Evolutionary conservation across 1,284 basidiomycete species (phyloP), one percentile per base, ranked within the genome.

Genomic region (Dichomitus squalens): DNA sequence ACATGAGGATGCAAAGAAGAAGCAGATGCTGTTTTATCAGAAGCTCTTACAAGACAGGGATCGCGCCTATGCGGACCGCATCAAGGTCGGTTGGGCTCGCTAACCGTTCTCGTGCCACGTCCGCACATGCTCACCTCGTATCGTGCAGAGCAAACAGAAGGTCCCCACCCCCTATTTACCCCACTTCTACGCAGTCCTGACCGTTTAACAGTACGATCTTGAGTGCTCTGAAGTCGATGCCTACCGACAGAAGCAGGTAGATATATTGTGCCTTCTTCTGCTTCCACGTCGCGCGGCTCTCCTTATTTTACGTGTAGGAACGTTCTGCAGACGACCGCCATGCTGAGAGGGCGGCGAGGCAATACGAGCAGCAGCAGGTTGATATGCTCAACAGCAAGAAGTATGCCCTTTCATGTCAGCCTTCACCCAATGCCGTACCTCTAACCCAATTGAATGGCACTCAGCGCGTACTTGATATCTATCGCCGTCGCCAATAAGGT

Each of bases 321-420:
- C 84, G 86, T 53, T 82, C 84, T 41, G 77, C 79, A 41, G 88
- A 90, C 67, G 91, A 93, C 68, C 83, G 80, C 49, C 90, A 93
- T 60, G 86, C 87, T 21, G 89, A 88, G 51, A 81, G 89, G 33
- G 83, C 81, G 4, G 84, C 85, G 18, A 86, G 83, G 70, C 88
- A 91, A 64, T 83, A 83, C 52, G 88, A 91, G 61, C 85, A 88
- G 61, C 88, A 91, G 62, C 81, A 82, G 54, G 76, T 79, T 38
- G 88, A 92, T 44, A 92, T 92, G 89, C 72, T 85, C 44, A 90
- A 88, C 64, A 82, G 84, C 72, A 93, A 93, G 76, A 93, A 93
- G 90, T 92, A 59, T 54, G 75, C 47, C 55, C 47, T 50, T 44
- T 34, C 43, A 23, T n/a, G 29, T 53, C 47, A 12, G 53, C 18